These are phyloP conservation scores for Salicornia ramosissima DNA, from an alignment of 148 eudicot genomes.

Conservation along the genomic window DNA sequence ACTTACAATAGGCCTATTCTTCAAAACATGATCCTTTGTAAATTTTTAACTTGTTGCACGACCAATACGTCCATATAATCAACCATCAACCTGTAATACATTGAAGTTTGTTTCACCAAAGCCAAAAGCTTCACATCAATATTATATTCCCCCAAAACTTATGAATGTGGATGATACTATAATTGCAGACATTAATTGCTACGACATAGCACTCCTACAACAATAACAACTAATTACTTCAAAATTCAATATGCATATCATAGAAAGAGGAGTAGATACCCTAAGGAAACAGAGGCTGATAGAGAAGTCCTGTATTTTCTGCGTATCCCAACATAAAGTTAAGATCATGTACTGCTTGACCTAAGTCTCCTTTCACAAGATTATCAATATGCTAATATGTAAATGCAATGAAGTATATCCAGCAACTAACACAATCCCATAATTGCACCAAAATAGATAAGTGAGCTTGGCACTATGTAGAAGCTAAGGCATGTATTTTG, in stretches of 20 bases:
- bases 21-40: conserved; percentile 88
- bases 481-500: background rate
- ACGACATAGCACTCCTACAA: too few relatives aligned
- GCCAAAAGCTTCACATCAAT: too few relatives aligned
- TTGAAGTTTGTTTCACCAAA: too few relatives aligned
- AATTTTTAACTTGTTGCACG: conserved; percentile 85
- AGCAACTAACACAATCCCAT: background rate
- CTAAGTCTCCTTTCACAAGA: conserved; percentile 96
- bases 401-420: background rate
- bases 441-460: too few relatives aligned
- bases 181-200: too few relatives aligned
- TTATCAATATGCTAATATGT: conserved; percentile 64
- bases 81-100: conserved; percentile 93
- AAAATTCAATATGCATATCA: too few relatives aligned
- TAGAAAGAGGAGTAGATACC: background rate
- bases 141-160: too few relatives aligned
- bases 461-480: background rate
- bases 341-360: conserved; percentile 96
- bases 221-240: too few relatives aligned
- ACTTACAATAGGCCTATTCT: conserved; percentile 97
- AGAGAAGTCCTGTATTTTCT: conserved; percentile 70
- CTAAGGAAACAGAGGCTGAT: conserved; percentile 77
- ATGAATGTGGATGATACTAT: too few relatives aligned
- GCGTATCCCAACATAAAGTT: conserved; percentile 98
- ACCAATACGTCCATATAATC: conserved; percentile 98